A percentile compares a stretch with the other conserved stretches of the same genome.
phyloP scores from a whole-genome alignment of 306 rosid genomes.

The Citrullus amarus region DNA sequence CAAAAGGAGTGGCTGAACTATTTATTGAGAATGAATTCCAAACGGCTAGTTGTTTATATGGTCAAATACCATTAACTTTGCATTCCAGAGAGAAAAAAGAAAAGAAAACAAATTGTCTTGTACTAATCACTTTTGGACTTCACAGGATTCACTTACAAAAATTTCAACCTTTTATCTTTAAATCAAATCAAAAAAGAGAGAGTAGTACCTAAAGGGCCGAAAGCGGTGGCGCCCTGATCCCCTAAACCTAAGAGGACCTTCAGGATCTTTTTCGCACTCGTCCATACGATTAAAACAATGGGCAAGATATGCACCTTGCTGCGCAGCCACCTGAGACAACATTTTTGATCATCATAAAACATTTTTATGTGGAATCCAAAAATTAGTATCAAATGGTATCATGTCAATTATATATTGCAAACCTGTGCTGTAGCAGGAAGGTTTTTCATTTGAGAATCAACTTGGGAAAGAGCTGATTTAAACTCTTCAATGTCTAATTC shows the following conservation, averaged over 20 bases:
- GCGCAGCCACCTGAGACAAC: conserved; percentile 79
- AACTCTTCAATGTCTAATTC: conserved; percentile 66
- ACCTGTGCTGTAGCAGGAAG: conserved; percentile 99
- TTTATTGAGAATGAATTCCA: background rate
- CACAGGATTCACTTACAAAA: background rate
- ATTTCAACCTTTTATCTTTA: background rate
- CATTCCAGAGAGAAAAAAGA: no score
- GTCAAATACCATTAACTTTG: background rate
- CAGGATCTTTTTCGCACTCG: conserved; percentile 56
- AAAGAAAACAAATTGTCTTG: background rate
- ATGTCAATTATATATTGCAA: background rate
- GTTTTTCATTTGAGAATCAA: conserved; percentile 87
- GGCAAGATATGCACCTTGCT: conserved; percentile 82
- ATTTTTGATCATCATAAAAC: conserved; percentile 10
- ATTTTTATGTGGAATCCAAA: background rate
- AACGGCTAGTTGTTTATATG: background rate
- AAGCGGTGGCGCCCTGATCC: conserved; percentile 93
- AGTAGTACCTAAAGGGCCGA: conserved; percentile 68
- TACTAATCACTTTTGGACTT: background rate
- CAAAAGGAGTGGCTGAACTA: background rate
- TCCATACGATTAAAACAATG: conserved; percentile 80
- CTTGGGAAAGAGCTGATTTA: conserved; percentile 72
- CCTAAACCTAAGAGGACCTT: conserved; percentile 93
- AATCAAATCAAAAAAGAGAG: background rate
- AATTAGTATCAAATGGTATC: background rate